A percentile compares a stretch with the other conserved stretches of the same genome.
phyloP scores from a whole-genome alignment of 306 rosid genomes.

The Bauhinia variegata region DNA sequence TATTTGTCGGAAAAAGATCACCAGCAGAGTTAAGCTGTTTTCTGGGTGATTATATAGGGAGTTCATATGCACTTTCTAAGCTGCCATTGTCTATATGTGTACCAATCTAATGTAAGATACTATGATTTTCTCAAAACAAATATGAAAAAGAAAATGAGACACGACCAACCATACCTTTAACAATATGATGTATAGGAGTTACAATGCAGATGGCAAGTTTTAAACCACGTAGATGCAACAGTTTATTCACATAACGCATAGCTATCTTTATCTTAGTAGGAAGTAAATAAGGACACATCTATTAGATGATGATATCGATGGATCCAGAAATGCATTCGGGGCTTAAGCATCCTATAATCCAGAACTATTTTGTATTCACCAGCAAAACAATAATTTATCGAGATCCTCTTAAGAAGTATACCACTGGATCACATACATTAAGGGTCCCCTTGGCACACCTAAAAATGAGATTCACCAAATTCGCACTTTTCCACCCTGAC shows the following conservation, averaged over 20 bases:
- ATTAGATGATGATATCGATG: neutral
- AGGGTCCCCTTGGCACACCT: neutral
- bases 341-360: conserved; percentile 9
- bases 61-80: neutral
- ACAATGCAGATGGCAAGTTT: conserved; percentile 3
- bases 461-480: too few relatives aligned
- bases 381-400: conserved; percentile 13
- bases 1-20: conserved; percentile 9
- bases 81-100: neutral
- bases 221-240: conserved; percentile 8
- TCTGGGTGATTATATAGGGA: neutral
- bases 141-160: neutral
- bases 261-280: too few relatives aligned
- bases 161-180: neutral
- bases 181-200: neutral
- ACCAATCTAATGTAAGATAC: neutral
- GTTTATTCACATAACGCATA: too few relatives aligned
- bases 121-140: neutral
- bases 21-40: neutral
- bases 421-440: neutral
- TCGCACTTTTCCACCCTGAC: too few relatives aligned
- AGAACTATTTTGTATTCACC: conserved; percentile 15
- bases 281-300: too few relatives aligned
- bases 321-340: conserved; percentile 15
- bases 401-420: too few relatives aligned